Percentiles rank a stretch among this genome's conserved stretches.
phyloP scores from a whole-genome alignment of 495 filamentous ascomycete species.

The Chaetomium fimeti region DNA sequence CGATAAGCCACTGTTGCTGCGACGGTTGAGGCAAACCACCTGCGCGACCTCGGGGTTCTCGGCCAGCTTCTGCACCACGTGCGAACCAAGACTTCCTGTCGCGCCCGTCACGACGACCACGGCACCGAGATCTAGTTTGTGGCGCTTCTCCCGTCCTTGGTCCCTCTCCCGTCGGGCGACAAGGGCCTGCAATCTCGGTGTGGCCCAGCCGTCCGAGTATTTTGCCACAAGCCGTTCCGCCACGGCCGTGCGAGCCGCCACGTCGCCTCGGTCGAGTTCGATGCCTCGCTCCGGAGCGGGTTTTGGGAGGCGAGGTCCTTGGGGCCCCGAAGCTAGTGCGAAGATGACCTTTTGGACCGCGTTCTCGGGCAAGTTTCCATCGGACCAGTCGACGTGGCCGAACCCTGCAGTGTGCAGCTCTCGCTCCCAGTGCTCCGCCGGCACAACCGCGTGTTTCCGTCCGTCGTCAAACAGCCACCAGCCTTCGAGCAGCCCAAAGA shows the following conservation, averaged over 20 bases:
- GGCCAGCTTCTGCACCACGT: slow-evolving; percentile 46
- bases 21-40: slow-evolving; percentile 51
- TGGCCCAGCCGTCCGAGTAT: neutral
- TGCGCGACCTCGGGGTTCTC: slow-evolving; percentile 37
- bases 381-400: slow-evolving; percentile 22
- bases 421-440: neutral
- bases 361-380: slow-evolving; percentile 31
- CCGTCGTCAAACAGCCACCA: slow-evolving; percentile 49
- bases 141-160: slow-evolving; percentile 27
- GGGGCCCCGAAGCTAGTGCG: slow-evolving; percentile 20
- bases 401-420: slow-evolving; percentile 1
- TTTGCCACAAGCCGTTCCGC: neutral
- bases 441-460: neutral
- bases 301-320: too few species aligned
- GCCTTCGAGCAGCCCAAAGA: slow-evolving; percentile 53
- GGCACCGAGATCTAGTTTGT: neutral
- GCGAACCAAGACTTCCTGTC: slow-evolving; percentile 51
- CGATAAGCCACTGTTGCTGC: neutral
- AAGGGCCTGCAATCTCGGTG: neutral
- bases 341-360: slow-evolving; percentile 32
- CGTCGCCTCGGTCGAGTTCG: too few species aligned
- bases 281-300: too few species aligned
- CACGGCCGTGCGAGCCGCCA: too few species aligned
- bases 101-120: slow-evolving; percentile 53
- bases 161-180: neutral